These are phyloP conservation scores for Mucor sp. DNA, from an alignment of 371 early-diverging fungal genomes.

Conservation along the genomic window DNA sequence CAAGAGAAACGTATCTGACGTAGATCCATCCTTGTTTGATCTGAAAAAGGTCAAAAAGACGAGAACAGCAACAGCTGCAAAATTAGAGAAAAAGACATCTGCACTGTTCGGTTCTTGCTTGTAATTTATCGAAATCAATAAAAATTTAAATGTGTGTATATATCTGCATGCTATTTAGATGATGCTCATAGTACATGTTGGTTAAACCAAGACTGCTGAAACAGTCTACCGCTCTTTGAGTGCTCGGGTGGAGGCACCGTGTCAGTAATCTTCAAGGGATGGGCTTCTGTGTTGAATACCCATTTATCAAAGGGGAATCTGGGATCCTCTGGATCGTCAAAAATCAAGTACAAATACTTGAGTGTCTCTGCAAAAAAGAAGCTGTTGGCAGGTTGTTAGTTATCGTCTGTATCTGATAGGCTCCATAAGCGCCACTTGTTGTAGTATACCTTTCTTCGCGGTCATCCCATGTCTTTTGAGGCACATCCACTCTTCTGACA, in stretches of 20 bases:
- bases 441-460: constrained; percentile 54
- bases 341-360: constrained; percentile 92
- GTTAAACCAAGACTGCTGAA: not conserved
- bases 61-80: constrained; percentile 22
- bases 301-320: constrained; percentile 71
- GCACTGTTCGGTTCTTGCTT: not conserved
- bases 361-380: constrained; percentile 94
- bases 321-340: constrained; percentile 58
- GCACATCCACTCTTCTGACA: constrained; percentile 31
- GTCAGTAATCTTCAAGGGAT: constrained; percentile 64
- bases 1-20: not conserved
- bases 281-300: constrained; percentile 91
- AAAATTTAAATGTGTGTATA: not conserved
- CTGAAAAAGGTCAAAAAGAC: constrained; percentile 25
- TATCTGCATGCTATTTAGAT: not conserved
- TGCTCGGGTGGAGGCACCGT: constrained; percentile 23
- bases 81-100: constrained; percentile 33
- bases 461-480: constrained; percentile 39
- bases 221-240: not conserved
- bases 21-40: constrained; percentile 45
- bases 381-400: constrained; percentile 19
- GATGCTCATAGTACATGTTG: no score
- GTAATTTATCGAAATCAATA: not conserved
- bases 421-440: not conserved
- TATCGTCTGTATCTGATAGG: not conserved